phyloP scores from a whole-genome alignment of 257 asterid species.

The Nicotiana noctiflora region DNA sequence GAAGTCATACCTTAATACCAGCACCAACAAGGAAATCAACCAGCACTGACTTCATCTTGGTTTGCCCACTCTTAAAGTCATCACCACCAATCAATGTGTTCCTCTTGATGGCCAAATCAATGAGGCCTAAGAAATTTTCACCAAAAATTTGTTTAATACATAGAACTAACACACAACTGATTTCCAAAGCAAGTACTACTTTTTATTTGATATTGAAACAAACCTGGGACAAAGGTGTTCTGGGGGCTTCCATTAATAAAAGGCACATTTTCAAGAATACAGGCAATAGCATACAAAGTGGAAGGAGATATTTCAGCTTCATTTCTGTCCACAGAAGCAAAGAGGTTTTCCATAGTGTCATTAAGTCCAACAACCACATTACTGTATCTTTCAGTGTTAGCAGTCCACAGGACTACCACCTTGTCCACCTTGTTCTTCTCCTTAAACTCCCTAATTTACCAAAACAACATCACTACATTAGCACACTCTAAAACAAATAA shows the following conservation, averaged over 20 bases:
- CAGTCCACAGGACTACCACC: slow-evolving; percentile 94
- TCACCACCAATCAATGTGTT: slow-evolving; percentile 93
- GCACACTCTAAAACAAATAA: background rate
- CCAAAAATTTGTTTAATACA: background rate
- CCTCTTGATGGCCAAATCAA: slow-evolving; percentile 75
- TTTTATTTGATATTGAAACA: background rate
- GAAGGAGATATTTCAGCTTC: slow-evolving; percentile 89
- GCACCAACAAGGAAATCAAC: slow-evolving; percentile 99
- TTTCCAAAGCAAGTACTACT: background rate
- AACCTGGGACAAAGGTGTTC: slow-evolving; percentile 96
- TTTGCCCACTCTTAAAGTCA: slow-evolving; percentile 98
- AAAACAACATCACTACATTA: background rate
- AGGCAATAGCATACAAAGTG: slow-evolving; percentile 69
- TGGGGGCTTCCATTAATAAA: slow-evolving; percentile 98
- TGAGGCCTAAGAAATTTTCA: slow-evolving; percentile 41
- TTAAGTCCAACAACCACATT: slow-evolving; percentile 81
- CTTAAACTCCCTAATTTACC: slow-evolving; percentile 71
- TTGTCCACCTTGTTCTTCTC: slow-evolving; percentile 74
- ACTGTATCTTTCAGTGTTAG: slow-evolving; percentile 96
- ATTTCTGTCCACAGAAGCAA: slow-evolving; percentile 71
- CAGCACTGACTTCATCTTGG: slow-evolving; percentile 94
- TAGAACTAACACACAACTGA: background rate
- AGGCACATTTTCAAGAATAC: slow-evolving; percentile 75
- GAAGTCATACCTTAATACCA: slow-evolving; percentile 73
- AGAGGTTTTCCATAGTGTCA: slow-evolving; percentile 67